A percentile compares a stretch with the other conserved stretches of the same genome.
Conservation (phyloP, 2,329 filamentous ascomycete species). For the Ophiostoma tasmaniense region DNA sequence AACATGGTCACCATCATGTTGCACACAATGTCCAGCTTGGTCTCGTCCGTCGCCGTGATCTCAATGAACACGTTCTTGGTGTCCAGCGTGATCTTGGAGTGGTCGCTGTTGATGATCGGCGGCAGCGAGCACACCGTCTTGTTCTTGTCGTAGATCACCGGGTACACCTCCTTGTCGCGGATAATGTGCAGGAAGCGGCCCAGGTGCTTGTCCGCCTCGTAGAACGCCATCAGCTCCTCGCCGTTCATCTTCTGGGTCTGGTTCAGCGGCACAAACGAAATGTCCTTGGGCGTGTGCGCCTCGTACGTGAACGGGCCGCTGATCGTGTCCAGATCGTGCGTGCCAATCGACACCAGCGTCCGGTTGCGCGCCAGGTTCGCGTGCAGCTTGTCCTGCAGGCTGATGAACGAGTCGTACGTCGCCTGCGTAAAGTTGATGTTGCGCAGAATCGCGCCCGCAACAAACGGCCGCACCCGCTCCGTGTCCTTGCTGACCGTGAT, state of each 20-base stretch:
- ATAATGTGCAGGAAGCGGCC: constrained; percentile 81
- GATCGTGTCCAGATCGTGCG: constrained; percentile 89
- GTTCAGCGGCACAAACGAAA: constrained; percentile 85
- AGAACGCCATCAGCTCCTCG: constrained; percentile 86
- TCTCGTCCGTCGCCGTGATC: constrained; percentile 86
- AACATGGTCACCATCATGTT: constrained; percentile 98
- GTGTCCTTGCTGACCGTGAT: constrained; percentile 74
- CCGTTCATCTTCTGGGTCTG: constrained; percentile 82
- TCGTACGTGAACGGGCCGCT: constrained; percentile 96
- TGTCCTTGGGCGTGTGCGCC: constrained; percentile 81
- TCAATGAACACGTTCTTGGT: constrained; percentile 96
- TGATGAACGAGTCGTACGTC: constrained; percentile 94
- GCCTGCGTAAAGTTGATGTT: constrained; percentile 87
- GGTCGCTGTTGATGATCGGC: constrained; percentile 94
- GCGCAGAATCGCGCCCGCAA: constrained; percentile 81
- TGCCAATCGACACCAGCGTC: constrained; percentile 93
- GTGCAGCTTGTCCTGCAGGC: constrained; percentile 94
- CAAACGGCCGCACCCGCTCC: constrained; percentile 71
- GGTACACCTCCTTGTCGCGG: constrained; percentile 85
- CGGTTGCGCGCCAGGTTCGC: constrained; percentile 89
- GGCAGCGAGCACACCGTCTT: constrained; percentile 83
- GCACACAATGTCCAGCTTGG: constrained; percentile 73
- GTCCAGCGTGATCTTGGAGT: constrained; percentile 88
- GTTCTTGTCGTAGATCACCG: constrained; percentile 88
- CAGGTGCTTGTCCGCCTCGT: constrained; percentile 89